These are phyloP conservation scores for Vigna angularis DNA, from an alignment of 306 rosid genomes.

Conservation along the genomic window DNA sequence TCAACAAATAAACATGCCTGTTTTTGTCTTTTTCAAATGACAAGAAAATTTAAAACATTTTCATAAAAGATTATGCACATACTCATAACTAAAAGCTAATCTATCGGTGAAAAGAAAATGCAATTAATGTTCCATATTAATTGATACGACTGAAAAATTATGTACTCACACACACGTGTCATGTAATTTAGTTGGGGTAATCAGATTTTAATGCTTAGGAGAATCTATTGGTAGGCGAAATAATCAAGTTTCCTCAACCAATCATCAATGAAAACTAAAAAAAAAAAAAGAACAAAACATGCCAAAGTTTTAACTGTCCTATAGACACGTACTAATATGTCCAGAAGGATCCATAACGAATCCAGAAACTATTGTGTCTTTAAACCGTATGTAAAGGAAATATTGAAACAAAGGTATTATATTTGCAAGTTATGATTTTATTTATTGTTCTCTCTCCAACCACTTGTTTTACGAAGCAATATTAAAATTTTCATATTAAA, in stretches of 20 bases:
- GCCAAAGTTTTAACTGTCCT: neutral
- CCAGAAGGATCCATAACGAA: too few relatives aligned
- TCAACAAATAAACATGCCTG: neutral
- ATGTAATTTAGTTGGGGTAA: neutral
- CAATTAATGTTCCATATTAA: neutral
- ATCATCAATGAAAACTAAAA: neutral
- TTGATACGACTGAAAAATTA: neutral
- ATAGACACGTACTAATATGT: too few relatives aligned
- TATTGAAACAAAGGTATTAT: too few relatives aligned
- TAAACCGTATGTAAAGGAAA: too few relatives aligned
- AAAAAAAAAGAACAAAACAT: neutral
- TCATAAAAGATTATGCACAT: neutral
- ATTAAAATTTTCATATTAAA: too few relatives aligned
- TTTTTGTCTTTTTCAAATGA: neutral
- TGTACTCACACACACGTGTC: neutral
- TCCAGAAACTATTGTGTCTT: too few relatives aligned
- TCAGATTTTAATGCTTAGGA: neutral
- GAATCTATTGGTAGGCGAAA: conserved; percentile 4
- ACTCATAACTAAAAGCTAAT: conserved; percentile 6
- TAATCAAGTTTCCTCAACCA: conserved; percentile 11
- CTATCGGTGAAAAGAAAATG: conserved; percentile 4
- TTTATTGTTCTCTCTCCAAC: too few relatives aligned
- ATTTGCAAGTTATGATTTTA: too few relatives aligned
- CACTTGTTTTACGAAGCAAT: too few relatives aligned
- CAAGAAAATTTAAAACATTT: neutral